These are phyloP conservation scores for Komagataella pastoris DNA, from an alignment of 805 yeast genomes.

Conservation along the genomic window DNA sequence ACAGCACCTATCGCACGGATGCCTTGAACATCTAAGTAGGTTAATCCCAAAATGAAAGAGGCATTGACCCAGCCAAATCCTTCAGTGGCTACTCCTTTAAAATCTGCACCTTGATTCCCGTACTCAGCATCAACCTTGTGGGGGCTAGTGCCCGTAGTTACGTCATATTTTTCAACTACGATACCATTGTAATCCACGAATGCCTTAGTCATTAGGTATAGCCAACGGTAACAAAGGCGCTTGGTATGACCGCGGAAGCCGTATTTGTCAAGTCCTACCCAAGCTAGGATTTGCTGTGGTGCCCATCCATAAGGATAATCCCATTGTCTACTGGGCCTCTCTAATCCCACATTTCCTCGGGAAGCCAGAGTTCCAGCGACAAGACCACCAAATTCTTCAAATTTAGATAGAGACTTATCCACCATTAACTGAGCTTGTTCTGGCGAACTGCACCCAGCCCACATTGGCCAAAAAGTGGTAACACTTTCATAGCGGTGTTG, in stretches of 20 bases:
- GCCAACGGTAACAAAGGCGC: constrained; percentile 77
- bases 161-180: constrained; percentile 92
- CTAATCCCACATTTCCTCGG: constrained; percentile 55
- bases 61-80: constrained; percentile 99
- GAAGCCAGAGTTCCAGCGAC: constrained; percentile 72
- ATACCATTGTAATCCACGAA: constrained; percentile 90
- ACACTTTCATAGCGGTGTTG: constrained; percentile 71
- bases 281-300: constrained; percentile 89
- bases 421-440: constrained; percentile 61
- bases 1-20: constrained; percentile 69
- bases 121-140: constrained; percentile 92
- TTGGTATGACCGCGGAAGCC: constrained; percentile 53
- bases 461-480: constrained; percentile 84
- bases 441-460: constrained; percentile 59
- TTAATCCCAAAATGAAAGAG: constrained; percentile 61
- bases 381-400: constrained; percentile 83
- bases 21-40: constrained; percentile 52
- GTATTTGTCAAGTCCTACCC: constrained; percentile 74
- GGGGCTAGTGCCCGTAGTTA: constrained; percentile 69
- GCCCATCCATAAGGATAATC: constrained; percentile 99
- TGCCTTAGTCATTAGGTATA: constrained; percentile 77
- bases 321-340: constrained; percentile 91
- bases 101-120: constrained; percentile 91
- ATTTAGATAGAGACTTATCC: constrained; percentile 39
- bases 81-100: constrained; percentile 86